Evolutionary conservation across 2,329 filamentous ascomycete species (phyloP), one percentile per base, ranked within the genome.

Genomic region (Trichoderma koningiopsis): DNA sequence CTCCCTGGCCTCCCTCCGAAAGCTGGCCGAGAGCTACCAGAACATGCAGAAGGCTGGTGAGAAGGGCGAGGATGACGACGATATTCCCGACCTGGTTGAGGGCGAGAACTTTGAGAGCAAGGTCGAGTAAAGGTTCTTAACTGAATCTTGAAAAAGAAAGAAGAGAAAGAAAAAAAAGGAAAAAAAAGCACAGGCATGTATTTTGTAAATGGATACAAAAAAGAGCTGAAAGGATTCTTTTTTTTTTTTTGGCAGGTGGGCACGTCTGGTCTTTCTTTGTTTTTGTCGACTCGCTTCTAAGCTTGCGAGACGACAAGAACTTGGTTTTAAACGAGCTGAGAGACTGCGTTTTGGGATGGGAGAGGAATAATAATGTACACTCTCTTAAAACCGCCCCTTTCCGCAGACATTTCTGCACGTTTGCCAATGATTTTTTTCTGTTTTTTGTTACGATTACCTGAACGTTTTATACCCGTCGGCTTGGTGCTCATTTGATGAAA

Each of bases 11-110:
- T 97, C 94, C 73, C 93, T 99, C 79, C 93, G 96, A 83, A 98
- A 98, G 88, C 89, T 99, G 73, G 96, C 96, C 77, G 96, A 99
- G 89, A 96, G 92, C 89, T 99, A 99, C 89, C 96, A 99, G 90
- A 96, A 89, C 86, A 90, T 98, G 89, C 95, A 97, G 86, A 97
- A 97, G 91, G 91, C 90, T 80, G 47, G 47, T 6, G 92, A 93
- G 83, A 92, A 92, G 79, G 90, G 87, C 67, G 91, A 89, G 74
- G 92, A 97, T 75, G 95, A 97, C 72, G 94, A 97, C 76, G 96
- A 98, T 82, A 99, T 99, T 82, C 96, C 96, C 77, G 94, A 98
- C 77, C 88, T 99, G 75, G 95, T 99, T 72, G 93, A 94, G 80
- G 96, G 96, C 79, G 93, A 97, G 88, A 97, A 93, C 89, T 99